Evolutionary conservation across 2,329 filamentous ascomycete species (phyloP).

Genomic region (Neonectria punicea): DNA sequence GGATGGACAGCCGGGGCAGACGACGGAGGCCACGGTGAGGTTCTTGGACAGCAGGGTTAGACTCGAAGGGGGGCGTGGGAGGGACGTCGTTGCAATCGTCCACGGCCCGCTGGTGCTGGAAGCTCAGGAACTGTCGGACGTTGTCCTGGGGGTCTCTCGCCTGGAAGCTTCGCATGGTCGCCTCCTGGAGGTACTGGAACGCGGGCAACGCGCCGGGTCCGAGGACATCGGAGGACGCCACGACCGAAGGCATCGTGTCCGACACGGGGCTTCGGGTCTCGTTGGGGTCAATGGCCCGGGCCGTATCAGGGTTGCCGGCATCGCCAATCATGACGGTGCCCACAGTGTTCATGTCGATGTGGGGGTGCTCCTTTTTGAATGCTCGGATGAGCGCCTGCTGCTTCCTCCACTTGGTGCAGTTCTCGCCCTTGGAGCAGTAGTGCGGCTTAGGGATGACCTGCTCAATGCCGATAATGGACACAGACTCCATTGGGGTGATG

Average conservation of each 20-base stretch:
- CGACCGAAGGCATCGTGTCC: constrained; percentile 81
- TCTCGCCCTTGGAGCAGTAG: constrained; percentile 85
- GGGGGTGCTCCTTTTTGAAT: constrained; percentile 80
- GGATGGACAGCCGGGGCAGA: constrained; percentile 72
- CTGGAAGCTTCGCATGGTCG: constrained; percentile 75
- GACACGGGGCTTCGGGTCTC: constrained; percentile 73
- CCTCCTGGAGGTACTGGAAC: constrained; percentile 78
- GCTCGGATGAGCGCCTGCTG: constrained; percentile 81
- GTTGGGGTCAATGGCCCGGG: constrained; percentile 65
- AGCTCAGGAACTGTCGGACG: constrained; percentile 88
- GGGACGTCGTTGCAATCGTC: constrained; percentile 64
- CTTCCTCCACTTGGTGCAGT: constrained; percentile 83
- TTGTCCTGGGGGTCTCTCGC: constrained; percentile 89
- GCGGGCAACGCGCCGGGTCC: constrained; percentile 73
- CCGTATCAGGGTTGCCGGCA: constrained; percentile 79
- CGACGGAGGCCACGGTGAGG: constrained; percentile 66
- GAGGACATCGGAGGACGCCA: constrained; percentile 91
- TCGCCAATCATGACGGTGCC: constrained; percentile 83
- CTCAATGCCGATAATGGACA: constrained; percentile 93
- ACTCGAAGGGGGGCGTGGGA: constrained; percentile 76
- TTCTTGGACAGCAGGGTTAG: constrained; percentile 59
- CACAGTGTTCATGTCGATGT: constrained; percentile 62
- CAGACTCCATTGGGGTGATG: constrained; percentile 82
- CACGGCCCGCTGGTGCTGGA: constrained; percentile 71
- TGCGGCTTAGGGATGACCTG: constrained; percentile 88